Conservation (phyloP, 2,329 filamentous ascomycete genomes). For the Pochonia chlamydosporia region DNA sequence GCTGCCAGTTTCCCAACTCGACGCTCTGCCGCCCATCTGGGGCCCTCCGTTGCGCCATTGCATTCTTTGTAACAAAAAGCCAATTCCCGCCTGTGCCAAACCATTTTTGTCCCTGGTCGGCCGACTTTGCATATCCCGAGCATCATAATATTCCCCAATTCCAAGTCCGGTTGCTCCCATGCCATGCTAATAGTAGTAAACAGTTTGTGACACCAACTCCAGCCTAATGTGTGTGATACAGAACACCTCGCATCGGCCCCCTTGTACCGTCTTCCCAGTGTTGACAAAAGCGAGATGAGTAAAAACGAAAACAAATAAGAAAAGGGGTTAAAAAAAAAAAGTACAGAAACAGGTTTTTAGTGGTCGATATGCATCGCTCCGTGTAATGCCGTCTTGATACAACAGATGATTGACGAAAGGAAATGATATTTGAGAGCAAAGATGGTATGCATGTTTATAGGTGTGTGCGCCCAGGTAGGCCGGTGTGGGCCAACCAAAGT, state of each 20-base stretch:
- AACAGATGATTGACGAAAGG: constrained; percentile 23
- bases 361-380: constrained; percentile 47
- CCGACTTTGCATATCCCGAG: constrained; percentile 22
- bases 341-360: constrained; percentile 18
- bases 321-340: constrained; percentile 7
- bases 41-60: not conserved
- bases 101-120: constrained; percentile 3
- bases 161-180: constrained; percentile 22
- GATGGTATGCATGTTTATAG: no score
- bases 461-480: constrained; percentile 14
- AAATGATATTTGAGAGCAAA: constrained; percentile 8
- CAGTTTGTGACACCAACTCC: constrained; percentile 23
- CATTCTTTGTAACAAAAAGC: constrained; percentile 5
- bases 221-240: constrained; percentile 24
- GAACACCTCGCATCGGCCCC: constrained; percentile 16
- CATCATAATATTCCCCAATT: constrained; percentile 24
- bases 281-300: constrained; percentile 16
- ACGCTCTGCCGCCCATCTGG: not conserved
- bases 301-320: no score
- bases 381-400: constrained; percentile 42
- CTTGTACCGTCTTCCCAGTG: constrained; percentile 17
- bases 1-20: not conserved
- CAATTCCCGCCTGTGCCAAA: constrained; percentile 11
- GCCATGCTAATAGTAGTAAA: constrained; percentile 25
- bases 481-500: constrained; percentile 11